Conservation (phyloP, 495 filamentous ascomycete species). For the Viridothelium virens region DNA sequence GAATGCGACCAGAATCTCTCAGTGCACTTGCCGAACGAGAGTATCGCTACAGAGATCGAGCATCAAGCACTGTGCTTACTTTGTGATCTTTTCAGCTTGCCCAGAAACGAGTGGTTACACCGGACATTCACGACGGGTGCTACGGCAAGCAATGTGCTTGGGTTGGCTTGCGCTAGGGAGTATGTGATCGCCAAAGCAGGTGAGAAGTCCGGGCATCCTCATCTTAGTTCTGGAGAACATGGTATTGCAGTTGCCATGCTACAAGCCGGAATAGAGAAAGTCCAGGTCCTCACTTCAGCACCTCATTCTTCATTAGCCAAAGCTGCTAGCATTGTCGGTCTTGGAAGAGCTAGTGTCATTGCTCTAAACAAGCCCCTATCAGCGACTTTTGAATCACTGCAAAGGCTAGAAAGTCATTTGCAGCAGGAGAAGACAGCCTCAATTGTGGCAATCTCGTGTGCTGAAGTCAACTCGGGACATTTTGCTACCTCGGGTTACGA, state of each 20-base stretch:
- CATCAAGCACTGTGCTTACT: conserved; percentile 61
- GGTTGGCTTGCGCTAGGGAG: conserved; percentile 70
- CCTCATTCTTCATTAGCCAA: conserved; percentile 78
- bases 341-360: conserved; percentile 65
- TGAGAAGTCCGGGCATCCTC: conserved; percentile 23
- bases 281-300: conserved; percentile 72
- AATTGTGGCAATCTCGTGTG: conserved; percentile 71
- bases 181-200: conserved; percentile 47
- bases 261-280: conserved; percentile 51
- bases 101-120: conserved; percentile 44
- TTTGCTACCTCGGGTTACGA: conserved; percentile 58
- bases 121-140: conserved; percentile 84
- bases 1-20: conserved; percentile 76
- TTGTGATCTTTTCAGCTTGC: conserved; percentile 55
- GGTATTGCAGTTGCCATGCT: conserved; percentile 63
- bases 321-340: conserved; percentile 69
- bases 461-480: conserved; percentile 84
- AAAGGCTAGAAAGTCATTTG: conserved; percentile 49
- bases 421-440: conserved; percentile 47
- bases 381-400: conserved; percentile 49
- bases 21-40: conserved; percentile 72
- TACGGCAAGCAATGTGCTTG: conserved; percentile 77
- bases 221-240: conserved; percentile 52
- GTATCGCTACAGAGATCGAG: conserved; percentile 67
- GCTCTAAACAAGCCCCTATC: conserved; percentile 48